Base-by-base conservation (phyloP, 345 rosid genomes). In the Angophora floribunda region DNA sequence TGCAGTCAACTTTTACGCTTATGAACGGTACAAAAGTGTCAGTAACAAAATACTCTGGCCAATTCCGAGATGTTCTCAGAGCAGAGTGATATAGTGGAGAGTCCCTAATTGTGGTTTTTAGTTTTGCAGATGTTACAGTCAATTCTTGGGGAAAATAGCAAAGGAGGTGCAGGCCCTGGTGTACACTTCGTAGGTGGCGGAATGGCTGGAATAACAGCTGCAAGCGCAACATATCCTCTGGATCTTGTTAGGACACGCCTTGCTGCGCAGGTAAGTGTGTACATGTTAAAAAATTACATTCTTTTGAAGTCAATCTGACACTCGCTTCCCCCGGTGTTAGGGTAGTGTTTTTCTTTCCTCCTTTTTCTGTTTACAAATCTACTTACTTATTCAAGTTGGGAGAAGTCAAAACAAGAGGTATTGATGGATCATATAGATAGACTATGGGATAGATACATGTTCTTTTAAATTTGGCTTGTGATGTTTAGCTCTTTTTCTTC, bases 211-310 rank as follows among this genome's bases (percentile, higher is more conserved):
- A 91, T 97, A 88, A 98, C 99, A 86, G 99, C 99, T 86, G 99
- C 97, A 86, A 92, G 98, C 36, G 96, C 94, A 67, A 96, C 97
- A 10, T 98, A 98, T 91, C 99, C 99, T 41, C 89, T 98, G 75
- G 99, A 98, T 94, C 99, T 98, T 85, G 96, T 98, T 79, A 95
- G 99, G 95, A 97, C 99, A 22, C 98, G 99, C 85, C 97, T 98
- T 57, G 96, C 99, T 86, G 99, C 99, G 50, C 99, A 97, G 99
- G 99, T 96, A 91, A 89, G 63, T 85, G 2, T 30, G 17, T 57
- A 79, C 44, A 15, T 24, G 65, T 82, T 4, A 36, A 79, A 53
- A 63, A 79, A 79, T 67, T 82, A 17, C 59, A 85, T 7, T 85
- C 36, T 52, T 57, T 85, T 75, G 84, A 75, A 63, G 36, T 63